These are phyloP conservation scores for Bipolaris bicolor DNA, from an alignment of 2,329 filamentous ascomycete genomes.

Conservation along the genomic window DNA sequence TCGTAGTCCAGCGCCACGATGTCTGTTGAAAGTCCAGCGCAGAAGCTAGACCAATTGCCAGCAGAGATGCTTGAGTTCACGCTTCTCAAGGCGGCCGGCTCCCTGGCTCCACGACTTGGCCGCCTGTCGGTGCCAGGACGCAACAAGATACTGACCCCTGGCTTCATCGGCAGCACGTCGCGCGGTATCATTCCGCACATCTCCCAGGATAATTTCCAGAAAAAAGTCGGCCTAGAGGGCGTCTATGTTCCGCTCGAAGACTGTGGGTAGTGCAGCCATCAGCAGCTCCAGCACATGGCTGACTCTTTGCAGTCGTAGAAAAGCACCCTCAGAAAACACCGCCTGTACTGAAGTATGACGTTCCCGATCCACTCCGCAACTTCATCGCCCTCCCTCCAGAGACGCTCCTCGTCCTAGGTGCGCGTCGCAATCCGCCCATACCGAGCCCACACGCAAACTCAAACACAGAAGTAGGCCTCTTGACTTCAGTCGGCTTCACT, in stretches of 20 bases:
- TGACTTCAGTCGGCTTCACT: constrained; percentile 86
- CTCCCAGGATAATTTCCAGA: constrained; percentile 79
- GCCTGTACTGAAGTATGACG: constrained; percentile 59
- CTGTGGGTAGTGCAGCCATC: constrained; percentile 65
- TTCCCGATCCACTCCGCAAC: constrained; percentile 65
- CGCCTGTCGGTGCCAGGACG: constrained; percentile 67
- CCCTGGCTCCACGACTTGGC: constrained; percentile 68
- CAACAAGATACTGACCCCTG: constrained; percentile 77
- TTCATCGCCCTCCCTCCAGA: constrained; percentile 76
- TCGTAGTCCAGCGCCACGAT: constrained; percentile 9
- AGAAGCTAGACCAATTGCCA: constrained; percentile 34
- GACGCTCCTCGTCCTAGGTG: constrained; percentile 72
- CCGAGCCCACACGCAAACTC: constrained; percentile 71
- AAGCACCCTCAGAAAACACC: constrained; percentile 57
- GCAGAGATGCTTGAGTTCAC: constrained; percentile 55
- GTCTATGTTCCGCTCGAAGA: constrained; percentile 89
- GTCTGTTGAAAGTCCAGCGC: constrained; percentile 8
- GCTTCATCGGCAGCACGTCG: constrained; percentile 80
- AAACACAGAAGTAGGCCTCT: constrained; percentile 73
- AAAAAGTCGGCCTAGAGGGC: constrained; percentile 68
- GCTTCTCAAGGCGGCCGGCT: constrained; percentile 48
- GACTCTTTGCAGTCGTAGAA: constrained; percentile 65
- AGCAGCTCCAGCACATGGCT: constrained; percentile 35
- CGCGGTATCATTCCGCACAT: constrained; percentile 86
- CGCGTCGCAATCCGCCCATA: constrained; percentile 79